Base-by-base conservation (phyloP, 352 stramenopile genomes). In the Lagenidium giganteum region DNA sequence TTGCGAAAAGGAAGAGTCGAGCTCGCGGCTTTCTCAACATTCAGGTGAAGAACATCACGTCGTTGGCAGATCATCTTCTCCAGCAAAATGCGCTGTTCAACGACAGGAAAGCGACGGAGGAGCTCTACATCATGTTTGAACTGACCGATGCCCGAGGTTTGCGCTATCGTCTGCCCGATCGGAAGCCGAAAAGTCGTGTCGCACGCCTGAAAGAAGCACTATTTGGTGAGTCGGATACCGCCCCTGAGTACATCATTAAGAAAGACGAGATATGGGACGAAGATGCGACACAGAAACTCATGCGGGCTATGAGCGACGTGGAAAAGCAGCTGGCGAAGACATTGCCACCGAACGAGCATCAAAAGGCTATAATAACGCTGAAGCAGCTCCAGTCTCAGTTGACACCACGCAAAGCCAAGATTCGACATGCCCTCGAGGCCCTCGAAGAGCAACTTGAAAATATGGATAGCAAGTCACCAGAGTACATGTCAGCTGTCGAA, bases 111-210 rank as follows among this genome's bases (percentile, higher is more conserved):
- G 38, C 54, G 3, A 53, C 61, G 1, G 61, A 80, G 43, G 64
- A 80, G 22, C 39, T 80, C 12, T 80, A 80, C 21, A 45, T 54
- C 16, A 69, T 71, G 61, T 62, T 80, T 17, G 47, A 80, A 31
- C 42, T 80, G 9, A 69, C 57, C 2, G 54, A 61, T n/a, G 36
- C 46, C 0, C 3, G 55, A 13, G 57, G 57, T 0, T 36, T 75
- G 1, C 29, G 42, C 12, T 47, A 35, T 9, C 48, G 50, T 25
- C 30, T 64, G 14, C 48, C 42, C 3, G 30, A 55, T 3, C 44
- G 40, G 1, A 23, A 32, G 3, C n/a, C 20, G 6, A 40, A 29
- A 13, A 27, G 43, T 11, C 29, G 30, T 30, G 54, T 53, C 20
- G 27, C 16, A 2, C 40, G 47, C 11, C 21, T 47, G 8, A 43